Evolutionary conservation across 2,329 filamentous ascomycete species (phyloP).

Genomic region (Epichloe uncinata): DNA sequence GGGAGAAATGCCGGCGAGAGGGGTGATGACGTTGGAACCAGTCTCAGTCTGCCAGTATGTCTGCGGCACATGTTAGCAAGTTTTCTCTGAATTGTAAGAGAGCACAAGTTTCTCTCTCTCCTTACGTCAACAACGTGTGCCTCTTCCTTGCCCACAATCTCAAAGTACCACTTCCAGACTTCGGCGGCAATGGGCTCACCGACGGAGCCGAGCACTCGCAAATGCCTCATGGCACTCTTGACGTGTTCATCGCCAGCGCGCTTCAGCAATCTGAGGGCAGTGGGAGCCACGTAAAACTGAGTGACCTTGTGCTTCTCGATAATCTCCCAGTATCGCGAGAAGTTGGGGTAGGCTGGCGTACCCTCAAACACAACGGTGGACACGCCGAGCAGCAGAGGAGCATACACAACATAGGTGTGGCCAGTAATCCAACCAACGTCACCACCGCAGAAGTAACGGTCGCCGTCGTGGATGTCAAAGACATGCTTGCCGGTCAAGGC

Average conservation of each 20-base stretch:
- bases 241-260: conserved; percentile 89
- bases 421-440: conserved; percentile 99
- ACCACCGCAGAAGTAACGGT: conserved; percentile 93
- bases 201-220: conserved; percentile 85
- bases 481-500: conserved; percentile 95
- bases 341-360: conserved; percentile 92
- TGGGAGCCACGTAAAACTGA: conserved; percentile 97
- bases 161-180: conserved; percentile 99
- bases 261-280: conserved; percentile 84
- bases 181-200: conserved; percentile 96
- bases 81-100: neutral
- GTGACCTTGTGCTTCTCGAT: conserved; percentile 91
- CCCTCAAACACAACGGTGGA: conserved; percentile 96
- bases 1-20: conserved; percentile 81
- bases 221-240: conserved; percentile 74
- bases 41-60: conserved; percentile 99
- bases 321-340: conserved; percentile 98
- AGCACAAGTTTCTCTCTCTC: neutral
- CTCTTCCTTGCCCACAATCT: conserved; percentile 85
- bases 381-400: conserved; percentile 82
- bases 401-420: conserved; percentile 96
- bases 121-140: conserved; percentile 88
- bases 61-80: conserved; percentile 31
- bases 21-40: conserved; percentile 89
- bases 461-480: conserved; percentile 90